Evolutionary conservation across 2,329 filamentous ascomycete genomes (phyloP), one percentile per base, ranked within the genome.

Genomic region (Neofusicoccum parvum): DNA sequence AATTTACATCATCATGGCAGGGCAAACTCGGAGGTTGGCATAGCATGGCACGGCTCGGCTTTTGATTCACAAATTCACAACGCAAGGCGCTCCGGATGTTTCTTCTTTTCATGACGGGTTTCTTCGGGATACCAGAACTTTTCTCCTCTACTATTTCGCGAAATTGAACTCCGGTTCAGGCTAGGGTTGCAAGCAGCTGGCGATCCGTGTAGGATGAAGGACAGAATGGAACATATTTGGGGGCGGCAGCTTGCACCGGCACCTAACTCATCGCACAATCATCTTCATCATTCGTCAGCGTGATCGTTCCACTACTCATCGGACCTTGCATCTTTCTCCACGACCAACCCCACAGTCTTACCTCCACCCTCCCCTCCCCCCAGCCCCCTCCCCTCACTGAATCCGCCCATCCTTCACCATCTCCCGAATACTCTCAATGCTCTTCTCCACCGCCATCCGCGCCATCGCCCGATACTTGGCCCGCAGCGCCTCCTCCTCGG

Each of bases 381-480:
- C 20, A 20, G 20, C 9, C 46, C 9, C 27, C 34, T 32, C 51
- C 41, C 60, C 36, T 54, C 43, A 51, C 27, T 69, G 66, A 37
- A 79, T 76, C 67, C 71, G 63, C 20, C 76, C 76, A 66, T 79
- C 76, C 62, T 70, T 69, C 0, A 77, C 80, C 79, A 82, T 79
- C 65, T 73, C 72, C 69, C 80, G 70, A 46, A 83, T 79, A 1
- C 74, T 74, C 50, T 79, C 74, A 65, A 82, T 81, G n/a, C 71
- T 76, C 50, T 65, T 73, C 64, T 81, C 78, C 2, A 82, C 81
- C 9, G 80, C 80, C 69, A 69, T 76, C 73, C 79, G 79, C 2
- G 79, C 75, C 70, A 75, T 75, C 3, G 50, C 68, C 53, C 72
- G 72, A 4, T 74, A 36, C 60, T 67, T 73, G 65, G 72, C 67